Conservation (phyloP, 2,329 filamentous ascomycete genomes). For the Fusarium nygamai region DNA sequence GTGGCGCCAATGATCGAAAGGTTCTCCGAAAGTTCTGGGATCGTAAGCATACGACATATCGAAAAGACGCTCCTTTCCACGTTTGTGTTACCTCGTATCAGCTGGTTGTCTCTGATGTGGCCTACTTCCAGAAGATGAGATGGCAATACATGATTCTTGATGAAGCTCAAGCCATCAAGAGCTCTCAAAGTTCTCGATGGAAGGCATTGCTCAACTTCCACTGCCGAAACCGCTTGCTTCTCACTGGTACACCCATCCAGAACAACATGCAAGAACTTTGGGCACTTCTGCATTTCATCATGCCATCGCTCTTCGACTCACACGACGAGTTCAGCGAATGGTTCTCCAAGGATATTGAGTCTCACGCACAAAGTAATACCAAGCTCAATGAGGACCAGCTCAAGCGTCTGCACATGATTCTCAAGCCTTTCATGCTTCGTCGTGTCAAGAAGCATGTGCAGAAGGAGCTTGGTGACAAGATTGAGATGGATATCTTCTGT, state of each 20-base stretch:
- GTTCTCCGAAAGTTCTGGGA: conserved; percentile 99
- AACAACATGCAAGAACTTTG: conserved; percentile 99
- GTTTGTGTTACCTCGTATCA: conserved; percentile 98
- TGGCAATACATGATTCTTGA: conserved; percentile 99
- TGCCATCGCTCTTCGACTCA: conserved; percentile 97
- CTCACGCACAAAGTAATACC: conserved; percentile 98
- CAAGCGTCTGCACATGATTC: conserved; percentile 95
- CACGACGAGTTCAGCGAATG: conserved; percentile 94
- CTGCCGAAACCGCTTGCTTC: conserved; percentile 90
- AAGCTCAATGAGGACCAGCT: conserved; percentile 99
- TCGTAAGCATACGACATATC: conserved; percentile 95
- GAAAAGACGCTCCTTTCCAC: conserved; percentile 91
- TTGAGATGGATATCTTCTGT: conserved; percentile 95
- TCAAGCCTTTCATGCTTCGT: conserved; percentile 99
- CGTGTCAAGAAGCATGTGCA: conserved; percentile 99
- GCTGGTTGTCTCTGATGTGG: conserved; percentile 92
- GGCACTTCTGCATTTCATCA: conserved; percentile 98
- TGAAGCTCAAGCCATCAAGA: conserved; percentile 99
- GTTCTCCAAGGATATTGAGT: conserved; percentile 97
- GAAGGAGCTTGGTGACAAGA: conserved; percentile 98
- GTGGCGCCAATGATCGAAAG: conserved; percentile 91
- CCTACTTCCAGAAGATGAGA: conserved; percentile 98
- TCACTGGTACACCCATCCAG: conserved; percentile 97
- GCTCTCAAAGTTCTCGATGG: conserved; percentile 94
- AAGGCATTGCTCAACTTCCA: conserved; percentile 94